Evolutionary conservation across 768 basidiomycete species (phyloP), one percentile per base, ranked within the genome.

Genomic region (Boletellus sp.): DNA sequence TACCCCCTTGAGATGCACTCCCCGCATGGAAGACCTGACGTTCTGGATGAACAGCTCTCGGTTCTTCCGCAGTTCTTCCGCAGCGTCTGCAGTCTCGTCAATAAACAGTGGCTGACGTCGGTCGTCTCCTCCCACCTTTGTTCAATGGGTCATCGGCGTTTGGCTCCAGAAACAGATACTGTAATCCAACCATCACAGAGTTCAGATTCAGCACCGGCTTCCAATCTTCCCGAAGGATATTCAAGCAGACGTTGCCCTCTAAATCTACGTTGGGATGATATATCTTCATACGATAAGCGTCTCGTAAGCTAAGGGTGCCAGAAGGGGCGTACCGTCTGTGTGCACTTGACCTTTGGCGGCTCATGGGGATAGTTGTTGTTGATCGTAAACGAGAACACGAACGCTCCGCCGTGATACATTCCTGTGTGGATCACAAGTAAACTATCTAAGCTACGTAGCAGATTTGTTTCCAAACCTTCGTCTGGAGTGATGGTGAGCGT

Each of bases 201-300:
- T 94, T 97, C 45, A 99, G 77, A 70, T 97, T 98, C 38, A 99
- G 76, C 3, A 99, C 96, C 6, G 96, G 96, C 65, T 99, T 99
- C 96, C 96, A 99, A 72, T 99, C 96, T 75, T 99, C 96, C 66
- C 96, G 84, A 51, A 98, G 80, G 66, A 98, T 97, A 72, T 98
- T 98, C 60, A 99, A 70, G 75, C 96, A 99, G 40, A 99, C 95
- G 59, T 98, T 98, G 39, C 96, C 96, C 66, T 97, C 93, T 33
- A 96, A 79, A 69, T 99, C 96, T 45, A 99, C 87, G 63, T 99
- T 99, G 1, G 96, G 96, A 67, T 99, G 96, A 69, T 99, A 99
- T 65, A 98, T 97, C 95, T 98, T 56, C 44, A 34, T 23, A 22
- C 2, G 12, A 23, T 62, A 28, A 63, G 45, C 34, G 35, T 16